Base-by-base conservation (phyloP, 768 basidiomycete genomes). In the Lactarius tabidus region DNA sequence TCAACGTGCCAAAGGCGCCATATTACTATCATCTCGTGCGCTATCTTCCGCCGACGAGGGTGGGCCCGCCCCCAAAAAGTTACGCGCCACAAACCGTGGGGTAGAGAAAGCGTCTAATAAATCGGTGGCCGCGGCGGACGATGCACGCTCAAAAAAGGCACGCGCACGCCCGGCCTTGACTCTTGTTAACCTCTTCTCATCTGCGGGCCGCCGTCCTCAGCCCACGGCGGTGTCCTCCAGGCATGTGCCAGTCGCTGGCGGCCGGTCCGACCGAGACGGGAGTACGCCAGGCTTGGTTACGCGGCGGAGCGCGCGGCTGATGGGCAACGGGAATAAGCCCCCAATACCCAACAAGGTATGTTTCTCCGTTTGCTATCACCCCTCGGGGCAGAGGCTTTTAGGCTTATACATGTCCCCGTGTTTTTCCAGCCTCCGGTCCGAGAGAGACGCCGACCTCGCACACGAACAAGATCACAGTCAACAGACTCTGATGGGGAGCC, bases 131-230 rank as follows among this genome's bases (percentile, higher is more conserved):
- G 64, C 68, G 65, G 72, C 70, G 68, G 71, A 72, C 72, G 87
- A 88, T 78, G 87, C 89, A 77, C 84, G 85, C 76, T 79, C 82
- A 82, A 90, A 90, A 89, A 91, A 92, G 90, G 90, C 87, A 90
- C 85, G 89, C 87, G 85, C 85, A 82, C 88, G 87, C 86, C 87
- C 86, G 87, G 88, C 86, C 83, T 83, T 89, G 84, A 86, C 84
- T 80, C 85, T 88, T 87, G 82, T 85, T 89, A 89, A 89, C 80
- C 81, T 88, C 82, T 88, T 89, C 89, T 90, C 88, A 89, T 89
- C 85, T 78, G 69, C 69, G 64, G 67, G 63, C 85, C 87, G 85
- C 84, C 82, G 82, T 84, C 84, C 84, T 78, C 88, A 90, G 87
- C 81, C 84, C 74, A 67, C 74, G 73, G 79, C 83, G 75, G 81